phyloP scores from a whole-genome alignment of 2,329 filamentous ascomycete species.

The Zymoseptoria ardabiliae region DNA sequence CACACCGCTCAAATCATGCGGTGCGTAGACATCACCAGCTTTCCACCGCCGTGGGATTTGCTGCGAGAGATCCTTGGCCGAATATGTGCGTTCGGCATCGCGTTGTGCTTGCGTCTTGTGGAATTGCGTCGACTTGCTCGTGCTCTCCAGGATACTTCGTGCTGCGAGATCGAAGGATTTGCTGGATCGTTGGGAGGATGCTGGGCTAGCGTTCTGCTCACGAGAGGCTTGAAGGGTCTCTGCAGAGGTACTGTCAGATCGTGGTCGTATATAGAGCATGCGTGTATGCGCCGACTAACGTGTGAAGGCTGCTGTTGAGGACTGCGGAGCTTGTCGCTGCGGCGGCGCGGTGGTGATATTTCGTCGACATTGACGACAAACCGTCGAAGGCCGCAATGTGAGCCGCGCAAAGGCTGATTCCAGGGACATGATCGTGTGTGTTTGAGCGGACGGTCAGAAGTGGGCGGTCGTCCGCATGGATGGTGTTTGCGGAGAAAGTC shows the following conservation, averaged over 20 bases:
- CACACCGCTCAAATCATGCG: constrained; percentile 69
- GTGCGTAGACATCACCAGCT: constrained; percentile 79
- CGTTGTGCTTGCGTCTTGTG: background rate
- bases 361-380: constrained; percentile 25
- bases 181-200: background rate
- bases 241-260: background rate
- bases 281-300: background rate
- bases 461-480: background rate
- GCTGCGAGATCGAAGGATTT: constrained; percentile 8
- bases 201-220: background rate
- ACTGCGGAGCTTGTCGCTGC: constrained; percentile 17
- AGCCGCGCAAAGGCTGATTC: constrained; percentile 23
- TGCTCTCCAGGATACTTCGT: constrained; percentile 5
- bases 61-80: constrained; percentile 45
- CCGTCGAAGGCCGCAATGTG: constrained; percentile 15
- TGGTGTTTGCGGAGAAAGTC: background rate
- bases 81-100: constrained; percentile 23
- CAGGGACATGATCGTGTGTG: constrained; percentile 22
- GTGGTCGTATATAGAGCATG: background rate
- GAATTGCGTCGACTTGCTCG: constrained; percentile 8
- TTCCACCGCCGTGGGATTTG: constrained; percentile 66
- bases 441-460: background rate
- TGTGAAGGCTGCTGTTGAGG: constrained; percentile 20
- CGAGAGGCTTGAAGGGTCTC: constrained; percentile 8
- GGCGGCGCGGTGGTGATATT: constrained; percentile 17